These are phyloP conservation scores for Dipteronia sinensis DNA, from an alignment of 345 rosid genomes.

Conservation along the genomic window DNA sequence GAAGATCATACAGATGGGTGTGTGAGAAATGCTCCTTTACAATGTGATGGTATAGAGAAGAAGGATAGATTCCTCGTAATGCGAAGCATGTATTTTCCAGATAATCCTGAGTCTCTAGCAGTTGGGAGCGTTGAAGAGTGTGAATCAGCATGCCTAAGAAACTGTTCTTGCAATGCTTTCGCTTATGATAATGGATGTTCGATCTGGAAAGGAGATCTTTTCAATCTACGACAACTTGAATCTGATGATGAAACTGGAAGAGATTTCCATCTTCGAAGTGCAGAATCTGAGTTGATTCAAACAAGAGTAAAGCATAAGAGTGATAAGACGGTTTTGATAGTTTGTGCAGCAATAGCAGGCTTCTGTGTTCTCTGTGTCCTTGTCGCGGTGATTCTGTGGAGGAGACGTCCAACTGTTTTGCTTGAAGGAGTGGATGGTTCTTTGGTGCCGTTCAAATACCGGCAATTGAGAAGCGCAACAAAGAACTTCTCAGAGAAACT, in stretches of 20 bases:
- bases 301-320: background rate
- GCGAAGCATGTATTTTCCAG: conserved; percentile 5
- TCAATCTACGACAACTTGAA: conserved; percentile 4
- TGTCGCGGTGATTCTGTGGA: conserved; percentile 6
- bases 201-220: conserved; percentile 24
- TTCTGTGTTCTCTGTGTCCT: conserved; percentile 5
- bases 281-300: conserved; percentile 20
- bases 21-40: conserved; percentile 19
- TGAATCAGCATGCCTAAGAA: conserved; percentile 22
- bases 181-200: conserved; percentile 22
- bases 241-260: background rate
- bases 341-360: conserved; percentile 3
- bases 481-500: conserved; percentile 21
- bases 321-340: conserved; percentile 4
- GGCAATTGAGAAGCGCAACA: conserved; percentile 21
- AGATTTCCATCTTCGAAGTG: conserved; percentile 24
- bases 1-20: conserved; percentile 21
- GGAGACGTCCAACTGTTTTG: conserved; percentile 6
- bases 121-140: conserved; percentile 9
- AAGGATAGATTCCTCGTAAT: conserved; percentile 18
- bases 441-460: conserved; percentile 13
- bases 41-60: conserved; percentile 11
- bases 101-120: background rate
- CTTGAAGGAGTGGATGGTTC: conserved; percentile 10
- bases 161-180: conserved; percentile 34